phyloP scores from a whole-genome alignment of 495 filamentous ascomycete genomes.

The Aspergillus homomorphus region DNA sequence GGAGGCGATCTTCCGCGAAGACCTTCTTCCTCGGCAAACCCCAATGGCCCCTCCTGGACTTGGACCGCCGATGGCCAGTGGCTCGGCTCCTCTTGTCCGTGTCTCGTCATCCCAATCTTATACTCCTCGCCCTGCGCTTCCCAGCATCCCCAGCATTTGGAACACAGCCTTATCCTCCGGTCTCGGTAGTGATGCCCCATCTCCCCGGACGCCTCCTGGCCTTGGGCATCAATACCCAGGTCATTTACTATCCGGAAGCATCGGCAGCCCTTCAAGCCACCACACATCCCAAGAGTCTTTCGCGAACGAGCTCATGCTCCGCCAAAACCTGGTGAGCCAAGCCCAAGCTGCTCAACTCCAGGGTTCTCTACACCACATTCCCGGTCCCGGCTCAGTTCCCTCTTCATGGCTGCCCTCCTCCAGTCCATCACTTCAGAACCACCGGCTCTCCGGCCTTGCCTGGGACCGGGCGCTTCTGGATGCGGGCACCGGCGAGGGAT shows the following conservation, averaged over 20 bases:
- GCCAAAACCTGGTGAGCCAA: constrained; percentile 30
- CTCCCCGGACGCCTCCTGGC: constrained; percentile 36
- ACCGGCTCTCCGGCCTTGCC: constrained; percentile 16
- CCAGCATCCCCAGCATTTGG: constrained; percentile 47
- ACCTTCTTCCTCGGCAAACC: constrained; percentile 22
- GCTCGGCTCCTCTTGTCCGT: constrained; percentile 22
- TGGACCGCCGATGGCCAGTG: constrained; percentile 25
- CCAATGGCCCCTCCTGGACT: constrained; percentile 42
- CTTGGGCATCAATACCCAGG: constrained; percentile 29
- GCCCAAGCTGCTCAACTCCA: constrained; percentile 20
- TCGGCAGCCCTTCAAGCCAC: constrained; percentile 21
- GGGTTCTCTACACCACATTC: constrained; percentile 17
- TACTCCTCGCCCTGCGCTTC: constrained; percentile 33
- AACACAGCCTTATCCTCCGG: constrained; percentile 39
- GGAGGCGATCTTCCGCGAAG: constrained; percentile 28
- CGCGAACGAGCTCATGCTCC: constrained; percentile 29
- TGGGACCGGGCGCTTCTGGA: constrained; percentile 30
- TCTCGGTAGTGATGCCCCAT: constrained; percentile 25
- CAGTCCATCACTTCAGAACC: constrained; percentile 18
- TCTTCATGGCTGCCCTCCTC: constrained; percentile 28
- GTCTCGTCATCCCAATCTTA: constrained; percentile 34
- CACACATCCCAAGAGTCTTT: constrained; percentile 29
- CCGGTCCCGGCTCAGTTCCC: constrained; percentile 19
- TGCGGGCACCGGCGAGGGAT: constrained; percentile 18
- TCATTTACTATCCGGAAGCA: constrained; percentile 16